Evolutionary conservation across 2,329 filamentous ascomycete genomes (phyloP), one percentile per base, ranked within the genome.

Genomic region (Cadophora sp.): DNA sequence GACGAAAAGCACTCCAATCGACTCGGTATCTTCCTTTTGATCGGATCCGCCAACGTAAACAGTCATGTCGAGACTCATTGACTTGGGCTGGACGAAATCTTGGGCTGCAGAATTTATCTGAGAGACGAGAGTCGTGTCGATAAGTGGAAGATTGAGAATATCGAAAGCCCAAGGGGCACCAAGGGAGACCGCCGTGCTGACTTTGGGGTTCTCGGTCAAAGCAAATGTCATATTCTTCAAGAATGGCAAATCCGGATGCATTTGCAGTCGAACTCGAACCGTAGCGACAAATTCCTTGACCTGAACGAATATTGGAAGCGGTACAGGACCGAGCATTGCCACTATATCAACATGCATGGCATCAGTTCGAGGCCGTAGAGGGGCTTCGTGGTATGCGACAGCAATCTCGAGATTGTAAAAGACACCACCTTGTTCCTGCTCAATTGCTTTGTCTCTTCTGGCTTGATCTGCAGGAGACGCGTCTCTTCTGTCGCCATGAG

Each of bases 241-340:
- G 53, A 71, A 71, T 18, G 69, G 69, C 1, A 71, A 39, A 63
- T 71, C 69, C 24, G 69, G 69, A 27, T 71, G 69, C 69, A 71
- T 71, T 48, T 71, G 69, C 20, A 71, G 64, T 33, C 69, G 55
- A 36, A 71, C 59, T 48, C 69, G 66, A 47, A 71, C 64, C 1
- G 67, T 71, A 13, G 69, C 69, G 22, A 71, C 67, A 18, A 71
- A 71, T 48, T 71, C 69, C 22, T 71, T 71, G 39, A 71, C 69
- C 41, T 71, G 69, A 13, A 71, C 66, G 27, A 66, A 71, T 2
- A 71, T 64, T 16, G 69, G 67, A 14, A 71, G 20, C 1, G 67
- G 67, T 3, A 71, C 64, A 11, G 70, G 70, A 27, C 70, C 70
- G 18, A 70, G 56, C 64, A 62, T 66, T 16, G 70, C 68, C 22